Percentiles rank a stretch among this genome's conserved stretches.
Evolutionary conservation across 192 early-diverging fungal species (phyloP).

Genomic region (Irineochytrium annulatum): DNA sequence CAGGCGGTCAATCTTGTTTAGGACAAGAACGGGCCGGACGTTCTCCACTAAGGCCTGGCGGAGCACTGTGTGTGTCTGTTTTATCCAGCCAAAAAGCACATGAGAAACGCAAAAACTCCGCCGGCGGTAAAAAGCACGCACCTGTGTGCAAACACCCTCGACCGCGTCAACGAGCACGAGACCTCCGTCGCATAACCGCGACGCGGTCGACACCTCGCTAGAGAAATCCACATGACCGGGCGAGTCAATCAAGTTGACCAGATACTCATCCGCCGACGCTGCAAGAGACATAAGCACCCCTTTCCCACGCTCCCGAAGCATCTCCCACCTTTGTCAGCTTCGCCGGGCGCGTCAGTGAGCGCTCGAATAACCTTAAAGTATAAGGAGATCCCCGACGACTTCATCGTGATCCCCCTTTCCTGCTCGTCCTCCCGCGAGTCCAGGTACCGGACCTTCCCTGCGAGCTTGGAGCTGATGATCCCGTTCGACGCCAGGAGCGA

Average conservation of each 20-base stretch:
- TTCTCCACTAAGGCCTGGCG: constrained; percentile 92
- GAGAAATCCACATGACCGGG: constrained; percentile 99
- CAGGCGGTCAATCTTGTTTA: constrained; percentile 96
- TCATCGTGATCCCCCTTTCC: constrained; percentile 98
- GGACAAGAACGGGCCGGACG: constrained; percentile 85
- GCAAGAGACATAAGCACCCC: not conserved
- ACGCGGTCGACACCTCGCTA: constrained; percentile 98
- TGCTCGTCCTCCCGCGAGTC: constrained; percentile 97
- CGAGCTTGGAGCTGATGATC: constrained; percentile 91
- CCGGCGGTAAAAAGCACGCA: too few species aligned
- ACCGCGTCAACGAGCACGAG: constrained; percentile 95
- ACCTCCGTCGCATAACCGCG: constrained; percentile 91
- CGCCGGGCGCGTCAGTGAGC: not conserved
- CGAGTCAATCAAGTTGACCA: constrained; percentile 97
- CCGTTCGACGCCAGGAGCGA: constrained; percentile 95
- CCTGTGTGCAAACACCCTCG: constrained; percentile 98
- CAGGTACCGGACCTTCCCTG: constrained; percentile 93
- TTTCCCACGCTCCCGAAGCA: not conserved
- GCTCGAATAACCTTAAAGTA: constrained; percentile 74
- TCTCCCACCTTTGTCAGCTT: too few species aligned
- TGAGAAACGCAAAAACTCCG: constrained; percentile 2
- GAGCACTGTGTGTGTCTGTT: constrained; percentile 92
- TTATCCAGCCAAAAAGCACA: constrained; percentile 2
- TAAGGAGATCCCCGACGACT: constrained; percentile 91
- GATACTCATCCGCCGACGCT: constrained; percentile 58